Base-by-base conservation (phyloP, 805 yeast species). In the Zygotorulaspora florentina region DNA sequence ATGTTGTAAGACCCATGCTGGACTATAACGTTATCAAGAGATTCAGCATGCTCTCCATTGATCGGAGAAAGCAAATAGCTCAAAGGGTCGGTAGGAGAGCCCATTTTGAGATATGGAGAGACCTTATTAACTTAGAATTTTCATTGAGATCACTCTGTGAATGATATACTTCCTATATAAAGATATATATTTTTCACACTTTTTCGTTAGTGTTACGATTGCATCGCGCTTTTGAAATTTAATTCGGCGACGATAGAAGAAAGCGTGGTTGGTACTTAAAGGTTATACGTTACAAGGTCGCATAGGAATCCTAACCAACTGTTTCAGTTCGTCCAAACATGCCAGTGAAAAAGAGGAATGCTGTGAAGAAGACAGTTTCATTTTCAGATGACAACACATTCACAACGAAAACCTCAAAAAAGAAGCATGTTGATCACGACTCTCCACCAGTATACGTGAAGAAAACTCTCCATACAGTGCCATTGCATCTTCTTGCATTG, bases 31-130 rank as follows among this genome's bases (percentile, higher is more conserved):
- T 84, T 40, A 70, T 85, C 39, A 71, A 69, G 47, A 61, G 70
- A 38, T 85, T 79, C 56, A 69, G 79, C 23, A 70, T 68, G 27
- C 61, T 85, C 55, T 79, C 78, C 42, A 79, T 79, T 40, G 83
- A 77, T 41, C 74, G 77, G 53, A 77, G 82, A 63, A 70, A 65
- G 31, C 71, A 70, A 31, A 66, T 82, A 28, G 75, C 81, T 7
- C 66, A 71, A 26, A 83, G 81, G 56, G 77, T 81, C 7, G 80
- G 85, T 1, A 79, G 77, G 55, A 74, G 72, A 48, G 75, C 79
- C 0, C 72, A 76, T 38, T 71, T 72, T 42, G 88, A 83, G 30
- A 68, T 83, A 7, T 85, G 88, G 81, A 76, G 76, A 51, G 91
- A 85, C 59, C 62, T 85, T 38, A 72, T 80, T 27, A 80, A 77